phyloP scores from a whole-genome alignment of 164 flowering plant species.

The Nymphaea thermarum region DNA sequence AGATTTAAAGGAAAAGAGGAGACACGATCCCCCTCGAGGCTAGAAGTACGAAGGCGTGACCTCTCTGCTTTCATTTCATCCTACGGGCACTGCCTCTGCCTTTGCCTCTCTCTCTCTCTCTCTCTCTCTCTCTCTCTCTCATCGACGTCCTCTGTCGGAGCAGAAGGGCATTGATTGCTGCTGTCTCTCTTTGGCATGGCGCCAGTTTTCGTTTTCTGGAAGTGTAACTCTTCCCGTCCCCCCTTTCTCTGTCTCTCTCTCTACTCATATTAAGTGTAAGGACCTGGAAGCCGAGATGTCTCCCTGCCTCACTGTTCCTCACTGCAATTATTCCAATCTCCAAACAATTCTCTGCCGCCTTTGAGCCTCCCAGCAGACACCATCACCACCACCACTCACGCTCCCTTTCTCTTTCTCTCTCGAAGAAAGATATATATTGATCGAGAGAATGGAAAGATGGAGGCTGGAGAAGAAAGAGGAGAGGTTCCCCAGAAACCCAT shows the following conservation, averaged over 20 bases:
- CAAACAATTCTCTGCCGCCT: not conserved
- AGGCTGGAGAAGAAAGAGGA: conserved; percentile 12
- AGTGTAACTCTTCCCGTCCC: too few species aligned
- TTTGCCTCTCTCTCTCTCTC: not conserved
- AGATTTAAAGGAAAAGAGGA: not conserved
- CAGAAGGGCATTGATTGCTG: not conserved
- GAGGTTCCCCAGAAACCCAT: conserved; percentile 25
- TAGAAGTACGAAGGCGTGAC: not conserved
- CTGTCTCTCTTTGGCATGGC: too few species aligned
- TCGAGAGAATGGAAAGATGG: conserved; percentile 21
- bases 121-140: not conserved
- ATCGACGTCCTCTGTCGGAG: not conserved
- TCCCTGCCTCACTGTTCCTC: not conserved
- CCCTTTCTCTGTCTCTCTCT: not conserved
- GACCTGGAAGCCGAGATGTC: not conserved
- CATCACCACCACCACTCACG: not conserved
- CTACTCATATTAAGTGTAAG: not conserved
- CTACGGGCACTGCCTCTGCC: too few species aligned
- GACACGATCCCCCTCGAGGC: not conserved
- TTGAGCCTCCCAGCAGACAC: not conserved
- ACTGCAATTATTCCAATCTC: not conserved
- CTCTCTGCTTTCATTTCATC: not conserved
- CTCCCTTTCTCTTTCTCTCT: not conserved
- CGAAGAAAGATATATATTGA: too few species aligned
- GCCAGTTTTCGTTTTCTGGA: too few species aligned